Evolutionary conservation across 192 early-diverging fungal species (phyloP), one percentile per base, ranked within the genome.

Genomic region (Haplosporangium gracile): DNA sequence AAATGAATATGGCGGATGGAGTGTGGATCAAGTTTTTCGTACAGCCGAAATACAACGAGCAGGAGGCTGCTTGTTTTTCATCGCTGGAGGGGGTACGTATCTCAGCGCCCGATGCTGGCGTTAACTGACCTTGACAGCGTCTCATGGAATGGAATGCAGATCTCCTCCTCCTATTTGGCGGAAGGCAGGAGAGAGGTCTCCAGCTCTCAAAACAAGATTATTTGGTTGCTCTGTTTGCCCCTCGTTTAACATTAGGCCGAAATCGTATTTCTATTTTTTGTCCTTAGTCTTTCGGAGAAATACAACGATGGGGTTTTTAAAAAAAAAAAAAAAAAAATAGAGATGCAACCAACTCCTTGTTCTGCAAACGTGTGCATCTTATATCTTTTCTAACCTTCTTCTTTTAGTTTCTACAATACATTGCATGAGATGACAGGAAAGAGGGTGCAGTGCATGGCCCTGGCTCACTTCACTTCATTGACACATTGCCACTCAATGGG

Each of bases 241-340:
- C 24, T 65, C 29, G 2, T 13, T 32, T 11, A 2, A 11, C 26
- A 2, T 57, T 51, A 51, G 49, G 5, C 4, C 8, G 15, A 57
- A 57, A 57, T 26, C 60, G 60, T 65, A 65, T 65, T 65, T 65
- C 60, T 65, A 65, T 65, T 65, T 65, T 65, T 65, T 60, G 9
- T 60, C 55, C 8, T 11, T 10, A 29, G 0, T 4, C 32, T 0
- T 65, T 65, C 29, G 60, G 60, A 65, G 29, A 65, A 11, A 32
- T n/a, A 65, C 1, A 15, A 65, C 8, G 11, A n/a, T n/a, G 55
- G 9, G 55, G 9, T 0, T 24, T 60, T n/a, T n/a, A n/a, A n/a
- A n/a, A n/a, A n/a, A n/a, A n/a, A n/a, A n/a, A n/a, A n/a, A n/a
- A n/a, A 4, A 18, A 51, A 43, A 3, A 51, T 51, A 16, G 49